Evolutionary conservation across 2,329 filamentous ascomycete genomes (phyloP).

Genomic region (Colletotrichum theobromicola): DNA sequence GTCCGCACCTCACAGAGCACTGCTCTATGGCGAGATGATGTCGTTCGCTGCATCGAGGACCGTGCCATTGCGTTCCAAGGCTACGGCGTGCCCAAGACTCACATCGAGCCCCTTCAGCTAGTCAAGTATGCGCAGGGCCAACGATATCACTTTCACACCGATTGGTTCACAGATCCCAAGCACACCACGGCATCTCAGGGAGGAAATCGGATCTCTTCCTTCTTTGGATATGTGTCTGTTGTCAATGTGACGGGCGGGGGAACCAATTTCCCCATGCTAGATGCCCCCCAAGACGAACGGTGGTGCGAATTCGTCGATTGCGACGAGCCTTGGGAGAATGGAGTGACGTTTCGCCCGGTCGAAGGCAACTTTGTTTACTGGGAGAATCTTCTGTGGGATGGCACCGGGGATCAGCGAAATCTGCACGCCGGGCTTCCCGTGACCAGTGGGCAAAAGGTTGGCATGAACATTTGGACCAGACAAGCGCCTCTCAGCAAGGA

Average conservation of each 20-base stretch:
- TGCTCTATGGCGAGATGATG: slow-evolving; percentile 43
- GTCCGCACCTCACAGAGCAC: slow-evolving; percentile 53
- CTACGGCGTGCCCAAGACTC: slow-evolving; percentile 35
- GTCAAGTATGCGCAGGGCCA: slow-evolving; percentile 50
- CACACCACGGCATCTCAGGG: slow-evolving; percentile 40
- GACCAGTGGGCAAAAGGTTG: slow-evolving; percentile 50
- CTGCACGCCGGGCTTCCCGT: slow-evolving; percentile 54
- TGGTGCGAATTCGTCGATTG: slow-evolving; percentile 47
- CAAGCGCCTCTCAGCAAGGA: slow-evolving; percentile 42
- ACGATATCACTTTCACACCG: slow-evolving; percentile 55
- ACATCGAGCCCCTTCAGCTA: slow-evolving; percentile 53
- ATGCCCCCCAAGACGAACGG: slow-evolving; percentile 35
- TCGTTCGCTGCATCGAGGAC: slow-evolving; percentile 52
- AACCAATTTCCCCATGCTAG: slow-evolving; percentile 52
- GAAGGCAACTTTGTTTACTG: slow-evolving; percentile 55
- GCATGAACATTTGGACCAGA: slow-evolving; percentile 59
- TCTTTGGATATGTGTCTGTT: slow-evolving; percentile 52
- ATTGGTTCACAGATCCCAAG: slow-evolving; percentile 51
- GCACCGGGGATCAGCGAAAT: slow-evolving; percentile 46
- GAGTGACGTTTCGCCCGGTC: slow-evolving; percentile 52
- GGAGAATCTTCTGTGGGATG: slow-evolving; percentile 47
- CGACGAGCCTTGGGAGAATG: slow-evolving; percentile 50
- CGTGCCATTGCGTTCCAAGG: slow-evolving; percentile 53
- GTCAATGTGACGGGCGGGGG: slow-evolving; percentile 48
- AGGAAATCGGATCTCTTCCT: slow-evolving; percentile 50